Conservation (phyloP, 2,329 filamentous ascomycete genomes). For the Aschersonia sp. region DNA sequence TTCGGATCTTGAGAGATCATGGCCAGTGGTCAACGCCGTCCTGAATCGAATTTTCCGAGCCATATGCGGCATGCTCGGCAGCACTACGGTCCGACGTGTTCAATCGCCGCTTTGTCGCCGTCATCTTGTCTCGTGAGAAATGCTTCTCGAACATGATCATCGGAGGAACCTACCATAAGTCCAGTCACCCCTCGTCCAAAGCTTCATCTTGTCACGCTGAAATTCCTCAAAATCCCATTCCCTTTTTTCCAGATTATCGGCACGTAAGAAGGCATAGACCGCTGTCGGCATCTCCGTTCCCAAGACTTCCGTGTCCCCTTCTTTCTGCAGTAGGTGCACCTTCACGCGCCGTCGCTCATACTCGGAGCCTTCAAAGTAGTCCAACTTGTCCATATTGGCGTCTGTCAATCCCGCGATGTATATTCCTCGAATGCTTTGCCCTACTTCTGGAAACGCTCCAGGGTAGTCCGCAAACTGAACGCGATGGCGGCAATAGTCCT, state of each 20-base stretch:
- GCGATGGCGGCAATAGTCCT: constrained; percentile 54
- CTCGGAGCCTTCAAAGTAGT: constrained; percentile 68
- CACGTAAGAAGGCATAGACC: constrained; percentile 49
- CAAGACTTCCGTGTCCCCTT: constrained; percentile 21
- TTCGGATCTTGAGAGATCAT: too few species aligned
- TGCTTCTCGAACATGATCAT: not conserved
- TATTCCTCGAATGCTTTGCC: constrained; percentile 54
- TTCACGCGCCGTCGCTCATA: constrained; percentile 45
- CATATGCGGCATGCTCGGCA: too few species aligned
- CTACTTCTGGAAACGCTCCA: constrained; percentile 46
- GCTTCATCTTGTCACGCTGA: constrained; percentile 51
- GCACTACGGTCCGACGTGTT: not conserved
- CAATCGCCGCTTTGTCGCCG: constrained; percentile 7
- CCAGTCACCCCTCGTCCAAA: constrained; percentile 38
- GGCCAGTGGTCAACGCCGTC: too few species aligned
- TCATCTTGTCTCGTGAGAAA: constrained; percentile 6
- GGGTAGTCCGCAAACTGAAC: constrained; percentile 67
- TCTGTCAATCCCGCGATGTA: constrained; percentile 66
- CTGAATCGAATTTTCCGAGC: too few species aligned
- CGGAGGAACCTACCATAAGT: constrained; percentile 23
- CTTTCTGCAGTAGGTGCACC: constrained; percentile 35
- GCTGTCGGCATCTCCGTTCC: constrained; percentile 36
- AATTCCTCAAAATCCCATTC: constrained; percentile 91
- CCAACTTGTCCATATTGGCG: constrained; percentile 60
- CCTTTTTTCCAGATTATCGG: constrained; percentile 42